Evolutionary conservation across 1,284 basidiomycete genomes (phyloP).

Genomic region (Ceratobasidium sp.): DNA sequence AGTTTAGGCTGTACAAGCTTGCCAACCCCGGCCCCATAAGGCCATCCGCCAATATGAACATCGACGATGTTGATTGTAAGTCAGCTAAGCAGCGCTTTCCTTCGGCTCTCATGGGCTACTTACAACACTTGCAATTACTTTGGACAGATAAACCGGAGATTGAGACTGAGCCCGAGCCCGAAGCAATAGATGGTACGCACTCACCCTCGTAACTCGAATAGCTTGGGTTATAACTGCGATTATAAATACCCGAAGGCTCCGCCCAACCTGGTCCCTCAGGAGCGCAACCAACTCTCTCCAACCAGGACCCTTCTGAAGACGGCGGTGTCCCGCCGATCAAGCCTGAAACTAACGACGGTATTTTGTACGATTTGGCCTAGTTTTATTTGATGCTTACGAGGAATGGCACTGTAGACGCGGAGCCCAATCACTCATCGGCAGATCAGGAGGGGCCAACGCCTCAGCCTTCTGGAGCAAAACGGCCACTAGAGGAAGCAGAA

Average conservation of each 20-base stretch:
- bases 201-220: not conserved
- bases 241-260: not conserved
- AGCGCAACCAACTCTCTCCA: not conserved
- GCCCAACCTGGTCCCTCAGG: not conserved
- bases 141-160: not conserved
- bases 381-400: not conserved
- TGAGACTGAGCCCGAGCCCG: not conserved
- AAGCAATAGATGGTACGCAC: not conserved
- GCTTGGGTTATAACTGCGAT: not conserved
- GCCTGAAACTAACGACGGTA: not conserved
- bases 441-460: not conserved
- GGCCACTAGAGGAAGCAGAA: conserved; percentile 1
- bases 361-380: not conserved
- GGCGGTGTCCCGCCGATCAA: not conserved
- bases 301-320: not conserved
- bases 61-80: not conserved
- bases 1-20: not conserved
- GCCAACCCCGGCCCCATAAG: not conserved
- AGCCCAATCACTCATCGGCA: not conserved
- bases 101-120: not conserved
- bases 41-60: not conserved
- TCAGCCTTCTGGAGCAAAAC: not conserved
- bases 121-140: not conserved
- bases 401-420: not conserved
- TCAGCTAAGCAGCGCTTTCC: not conserved